phyloP scores from a whole-genome alignment of 768 basidiomycete genomes.

The Ramaria rubella region DNA sequence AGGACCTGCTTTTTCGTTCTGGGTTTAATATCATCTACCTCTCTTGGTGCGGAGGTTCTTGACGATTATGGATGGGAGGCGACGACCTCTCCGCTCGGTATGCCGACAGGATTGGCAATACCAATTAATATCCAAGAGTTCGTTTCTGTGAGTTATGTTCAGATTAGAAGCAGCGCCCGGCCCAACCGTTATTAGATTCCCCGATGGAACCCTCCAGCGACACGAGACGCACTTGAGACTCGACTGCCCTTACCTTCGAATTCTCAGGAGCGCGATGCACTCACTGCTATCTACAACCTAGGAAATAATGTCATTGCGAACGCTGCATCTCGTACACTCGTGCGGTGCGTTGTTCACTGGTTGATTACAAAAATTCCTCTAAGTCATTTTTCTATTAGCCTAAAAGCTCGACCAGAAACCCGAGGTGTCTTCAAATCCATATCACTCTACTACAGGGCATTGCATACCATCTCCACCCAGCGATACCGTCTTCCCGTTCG shows the following conservation, averaged over 20 bases:
- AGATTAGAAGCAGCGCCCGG: no score
- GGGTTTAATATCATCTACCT: slow-evolving; percentile 85
- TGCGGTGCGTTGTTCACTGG: slow-evolving; percentile 46
- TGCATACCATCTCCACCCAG: slow-evolving; percentile 83
- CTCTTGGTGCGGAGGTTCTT: slow-evolving; percentile 87
- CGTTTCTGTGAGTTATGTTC: slow-evolving; percentile 50
- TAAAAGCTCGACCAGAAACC: slow-evolving; percentile 74
- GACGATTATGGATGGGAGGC: slow-evolving; percentile 94
- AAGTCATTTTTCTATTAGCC: slow-evolving; percentile 33
- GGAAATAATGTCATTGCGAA: slow-evolving; percentile 95
- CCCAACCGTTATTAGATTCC: slow-evolving; percentile 60
- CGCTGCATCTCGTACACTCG: slow-evolving; percentile 83
- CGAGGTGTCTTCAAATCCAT: slow-evolving; percentile 71
- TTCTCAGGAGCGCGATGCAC: slow-evolving; percentile 72
- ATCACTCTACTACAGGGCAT: slow-evolving; percentile 72
- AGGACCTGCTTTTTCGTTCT: slow-evolving; percentile 97
- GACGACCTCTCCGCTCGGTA: slow-evolving; percentile 75
- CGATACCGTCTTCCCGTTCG: slow-evolving; percentile 90
- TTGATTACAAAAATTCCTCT: not conserved
- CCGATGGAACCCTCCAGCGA: slow-evolving; percentile 44
- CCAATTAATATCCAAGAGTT: slow-evolving; percentile 81
- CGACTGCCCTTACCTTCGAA: slow-evolving; percentile 59
- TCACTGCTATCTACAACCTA: slow-evolving; percentile 87
- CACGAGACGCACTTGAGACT: slow-evolving; percentile 19
- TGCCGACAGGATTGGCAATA: slow-evolving; percentile 86